A percentile compares a stretch with the other conserved stretches of the same genome.
Conservation (phyloP, 2,329 filamentous ascomycete species). For the Septoria petroselini region DNA sequence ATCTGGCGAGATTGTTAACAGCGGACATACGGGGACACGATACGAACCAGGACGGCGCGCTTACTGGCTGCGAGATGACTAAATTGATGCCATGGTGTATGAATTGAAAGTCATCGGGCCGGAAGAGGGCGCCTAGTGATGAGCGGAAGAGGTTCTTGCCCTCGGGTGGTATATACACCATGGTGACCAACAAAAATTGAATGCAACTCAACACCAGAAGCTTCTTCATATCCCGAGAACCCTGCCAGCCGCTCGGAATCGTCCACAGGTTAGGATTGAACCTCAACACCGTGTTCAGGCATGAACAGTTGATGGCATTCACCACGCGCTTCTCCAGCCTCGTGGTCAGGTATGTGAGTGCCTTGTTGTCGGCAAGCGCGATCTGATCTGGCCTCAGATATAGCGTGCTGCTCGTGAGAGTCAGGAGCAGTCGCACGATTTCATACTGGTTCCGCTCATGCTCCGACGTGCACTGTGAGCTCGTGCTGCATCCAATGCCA, state of each 20-base stretch:
- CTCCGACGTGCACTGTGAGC: conserved; percentile 83
- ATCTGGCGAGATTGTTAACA: conserved; percentile 50
- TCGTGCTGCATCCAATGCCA: conserved; percentile 89
- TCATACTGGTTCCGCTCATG: conserved; percentile 91
- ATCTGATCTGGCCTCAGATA: conserved; percentile 78
- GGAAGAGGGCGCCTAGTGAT: conserved; percentile 83
- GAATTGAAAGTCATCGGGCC: conserved; percentile 96
- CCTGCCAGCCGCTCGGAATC: conserved; percentile 79
- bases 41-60: conserved; percentile 8
- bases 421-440: conserved; percentile 79
- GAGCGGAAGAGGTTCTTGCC: conserved; percentile 88
- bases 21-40: too few relatives aligned
- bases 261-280: conserved; percentile 94
- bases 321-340: conserved; percentile 89
- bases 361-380: conserved; percentile 76
- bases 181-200: conserved; percentile 73
- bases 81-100: conserved; percentile 48
- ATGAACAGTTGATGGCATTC: conserved; percentile 82
- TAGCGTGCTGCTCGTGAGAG: conserved; percentile 85
- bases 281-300: conserved; percentile 91
- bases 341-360: conserved; percentile 84
- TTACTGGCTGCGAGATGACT: conserved; percentile 76
- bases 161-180: conserved; percentile 33
- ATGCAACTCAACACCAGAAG: conserved; percentile 87
- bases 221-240: conserved; percentile 77